Conservation (phyloP, 805 yeast genomes). For the Cyberlindnera bimundalis region DNA sequence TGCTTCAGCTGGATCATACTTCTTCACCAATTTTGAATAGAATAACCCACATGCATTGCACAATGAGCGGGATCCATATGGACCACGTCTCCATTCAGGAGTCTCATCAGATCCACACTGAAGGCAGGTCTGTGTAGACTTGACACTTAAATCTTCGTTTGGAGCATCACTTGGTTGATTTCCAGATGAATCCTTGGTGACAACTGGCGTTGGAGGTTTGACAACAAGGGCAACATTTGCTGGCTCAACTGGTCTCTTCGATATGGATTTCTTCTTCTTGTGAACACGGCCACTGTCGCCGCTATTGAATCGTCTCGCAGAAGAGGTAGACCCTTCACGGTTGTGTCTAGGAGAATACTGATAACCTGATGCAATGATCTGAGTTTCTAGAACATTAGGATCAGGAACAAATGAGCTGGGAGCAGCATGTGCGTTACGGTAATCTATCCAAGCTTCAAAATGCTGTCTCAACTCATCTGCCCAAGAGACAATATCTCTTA, state of each 20-base stretch:
- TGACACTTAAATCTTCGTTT: slow-evolving; percentile 11
- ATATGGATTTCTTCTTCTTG: slow-evolving; percentile 8
- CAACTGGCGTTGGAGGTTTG: slow-evolving; percentile 21
- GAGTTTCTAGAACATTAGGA: background rate
- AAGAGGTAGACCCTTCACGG: background rate
- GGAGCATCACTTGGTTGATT: slow-evolving; percentile 4
- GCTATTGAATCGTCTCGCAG: background rate
- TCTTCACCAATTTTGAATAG: slow-evolving; percentile 56
- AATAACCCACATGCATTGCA: slow-evolving; percentile 93
- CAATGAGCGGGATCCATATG: slow-evolving; percentile 73
- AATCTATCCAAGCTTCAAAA: slow-evolving; percentile 1
- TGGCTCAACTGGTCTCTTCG: background rate
- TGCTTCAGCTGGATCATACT: slow-evolving; percentile 37
- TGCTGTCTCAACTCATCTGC: background rate
- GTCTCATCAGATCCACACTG: slow-evolving; percentile 76
- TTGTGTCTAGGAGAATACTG: background rate
- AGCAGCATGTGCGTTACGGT: background rate
- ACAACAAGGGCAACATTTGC: slow-evolving; percentile 18
- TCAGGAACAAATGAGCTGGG: background rate
- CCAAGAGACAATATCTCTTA: slow-evolving; percentile 1
- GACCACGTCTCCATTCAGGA: slow-evolving; percentile 95
- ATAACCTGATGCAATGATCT: background rate
- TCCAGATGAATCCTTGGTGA: background rate
- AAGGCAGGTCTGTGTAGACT: slow-evolving; percentile 36
- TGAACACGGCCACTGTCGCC: background rate